Evolutionary conservation across 2,329 filamentous ascomycete species (phyloP).

Genomic region (Trichoderma lentiforme): DNA sequence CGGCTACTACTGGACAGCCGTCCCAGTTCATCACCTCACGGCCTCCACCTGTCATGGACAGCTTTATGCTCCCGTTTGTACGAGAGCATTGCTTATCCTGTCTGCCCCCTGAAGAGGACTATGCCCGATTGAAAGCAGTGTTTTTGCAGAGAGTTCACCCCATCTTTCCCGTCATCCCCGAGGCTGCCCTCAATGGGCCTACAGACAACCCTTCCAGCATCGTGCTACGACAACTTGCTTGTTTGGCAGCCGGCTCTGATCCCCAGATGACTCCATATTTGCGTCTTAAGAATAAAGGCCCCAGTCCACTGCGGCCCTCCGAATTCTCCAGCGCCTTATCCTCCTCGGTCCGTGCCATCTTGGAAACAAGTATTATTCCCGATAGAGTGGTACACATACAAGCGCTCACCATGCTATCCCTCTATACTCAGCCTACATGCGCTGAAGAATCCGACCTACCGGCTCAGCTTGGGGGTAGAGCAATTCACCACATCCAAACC

Average conservation of each 20-base stretch:
- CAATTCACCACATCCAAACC: constrained; percentile 56
- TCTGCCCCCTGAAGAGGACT: constrained; percentile 47
- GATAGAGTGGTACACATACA: constrained; percentile 56
- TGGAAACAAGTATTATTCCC: constrained; percentile 53
- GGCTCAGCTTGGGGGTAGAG: constrained; percentile 50
- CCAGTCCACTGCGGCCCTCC: constrained; percentile 39
- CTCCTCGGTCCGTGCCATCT: constrained; percentile 45
- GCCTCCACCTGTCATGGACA: constrained; percentile 39
- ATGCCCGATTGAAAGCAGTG: constrained; percentile 42
- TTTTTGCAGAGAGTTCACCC: constrained; percentile 54
- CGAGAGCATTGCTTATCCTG: constrained; percentile 46
- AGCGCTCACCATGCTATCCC: constrained; percentile 50
- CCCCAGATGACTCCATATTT: constrained; percentile 44
- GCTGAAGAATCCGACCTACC: constrained; percentile 54
- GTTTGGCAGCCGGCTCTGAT: constrained; percentile 52
- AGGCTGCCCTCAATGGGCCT: constrained; percentile 31
- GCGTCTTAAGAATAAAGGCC: constrained; percentile 39
- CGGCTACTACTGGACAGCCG: constrained; percentile 27
- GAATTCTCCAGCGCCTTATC: constrained; percentile 50
- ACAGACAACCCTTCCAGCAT: constrained; percentile 37
- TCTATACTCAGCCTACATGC: constrained; percentile 56
- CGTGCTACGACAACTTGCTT: constrained; percentile 52
- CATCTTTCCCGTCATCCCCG: constrained; percentile 50
- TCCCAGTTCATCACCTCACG: constrained; percentile 39
- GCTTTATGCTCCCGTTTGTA: constrained; percentile 42